phyloP scores from a whole-genome alignment of 176 grass and related monocot species.

The Alopecurus myosuroides region DNA sequence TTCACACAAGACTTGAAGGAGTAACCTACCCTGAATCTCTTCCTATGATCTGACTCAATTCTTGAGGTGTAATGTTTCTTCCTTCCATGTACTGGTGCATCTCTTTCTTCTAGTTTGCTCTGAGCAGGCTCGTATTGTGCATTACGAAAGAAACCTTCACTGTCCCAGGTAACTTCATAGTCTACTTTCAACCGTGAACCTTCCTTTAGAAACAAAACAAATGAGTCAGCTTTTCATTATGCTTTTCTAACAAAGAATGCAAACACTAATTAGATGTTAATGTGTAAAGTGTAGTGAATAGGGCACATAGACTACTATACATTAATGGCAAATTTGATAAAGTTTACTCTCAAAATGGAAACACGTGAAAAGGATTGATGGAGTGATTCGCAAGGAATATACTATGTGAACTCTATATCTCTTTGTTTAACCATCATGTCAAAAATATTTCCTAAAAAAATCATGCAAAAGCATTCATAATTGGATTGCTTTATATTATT shows the following conservation, averaged over 20 bases:
- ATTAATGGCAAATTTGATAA: not conserved
- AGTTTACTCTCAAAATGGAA: not conserved
- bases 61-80: conserved; percentile 37
- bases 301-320: not conserved
- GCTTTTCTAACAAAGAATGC: conserved; percentile 1
- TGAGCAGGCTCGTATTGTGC: conserved; percentile 30
- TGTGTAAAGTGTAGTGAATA: not conserved
- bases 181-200: conserved; percentile 86
- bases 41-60: conserved; percentile 57
- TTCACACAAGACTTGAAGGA: not conserved
- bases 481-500: not conserved
- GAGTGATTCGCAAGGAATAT: not conserved
- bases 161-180: conserved; percentile 84
- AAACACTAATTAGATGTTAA: not conserved
- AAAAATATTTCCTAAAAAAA: not conserved
- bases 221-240: conserved; percentile 23
- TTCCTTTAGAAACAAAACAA: conserved; percentile 55
- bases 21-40: conserved; percentile 86
- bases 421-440: not conserved
- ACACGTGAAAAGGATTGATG: not conserved
- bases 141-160: conserved; percentile 63
- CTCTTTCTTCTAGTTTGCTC: conserved; percentile 39
- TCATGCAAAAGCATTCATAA: not conserved
- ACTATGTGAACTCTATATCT: not conserved
- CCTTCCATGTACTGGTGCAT: conserved; percentile 26